Percentiles rank a stretch among this genome's conserved stretches.
phyloP scores from a whole-genome alignment of 2,329 filamentous ascomycete genomes.

The Calonectria naviculata region DNA sequence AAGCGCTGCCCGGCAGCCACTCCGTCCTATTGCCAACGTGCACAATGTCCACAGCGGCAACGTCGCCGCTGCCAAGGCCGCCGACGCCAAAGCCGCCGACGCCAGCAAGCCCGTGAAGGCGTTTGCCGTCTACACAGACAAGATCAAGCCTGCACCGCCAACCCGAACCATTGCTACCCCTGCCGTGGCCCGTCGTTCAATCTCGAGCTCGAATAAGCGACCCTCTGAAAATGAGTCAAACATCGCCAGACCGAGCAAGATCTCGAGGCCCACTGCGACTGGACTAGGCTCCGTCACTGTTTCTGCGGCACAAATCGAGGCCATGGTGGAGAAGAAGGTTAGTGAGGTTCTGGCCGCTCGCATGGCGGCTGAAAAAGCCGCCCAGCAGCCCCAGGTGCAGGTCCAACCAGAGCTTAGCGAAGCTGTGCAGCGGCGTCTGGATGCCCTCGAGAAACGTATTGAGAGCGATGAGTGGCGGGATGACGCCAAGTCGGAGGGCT shows the following conservation, averaged over 20 bases:
- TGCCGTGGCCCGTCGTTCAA: constrained; percentile 45
- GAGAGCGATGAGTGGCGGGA: constrained; percentile 71
- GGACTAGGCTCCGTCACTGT: constrained; percentile 56
- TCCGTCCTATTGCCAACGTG: constrained; percentile 80
- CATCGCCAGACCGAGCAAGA: constrained; percentile 59
- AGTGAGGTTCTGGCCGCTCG: constrained; percentile 88
- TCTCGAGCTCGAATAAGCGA: constrained; percentile 53
- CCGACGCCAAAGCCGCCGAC: constrained; percentile 57
- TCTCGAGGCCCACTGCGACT: constrained; percentile 44
- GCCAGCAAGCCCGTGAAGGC: constrained; percentile 80
- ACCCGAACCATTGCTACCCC: constrained; percentile 49
- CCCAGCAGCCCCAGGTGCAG: constrained; percentile 47
- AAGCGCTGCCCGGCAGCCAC: constrained; percentile 74
- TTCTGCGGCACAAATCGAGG: constrained; percentile 83
- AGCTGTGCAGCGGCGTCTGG: constrained; percentile 82
- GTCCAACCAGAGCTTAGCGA: constrained; percentile 71
- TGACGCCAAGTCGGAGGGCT: constrained; percentile 81
- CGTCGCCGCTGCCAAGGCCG: constrained; percentile 50
- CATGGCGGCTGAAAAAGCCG: constrained; percentile 58
- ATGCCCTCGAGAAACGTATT: constrained; percentile 88
- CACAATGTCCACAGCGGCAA: constrained; percentile 77
- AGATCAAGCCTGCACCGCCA: constrained; percentile 58
- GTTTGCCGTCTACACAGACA: constrained; percentile 89
- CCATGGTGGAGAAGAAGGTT: constrained; percentile 92
- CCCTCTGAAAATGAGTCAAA: constrained; percentile 51